Percentiles rank a stretch among this genome's conserved stretches.
Evolutionary conservation across 2,329 filamentous ascomycete genomes (phyloP).

Genomic region (Colletotrichum gloeosporioides): DNA sequence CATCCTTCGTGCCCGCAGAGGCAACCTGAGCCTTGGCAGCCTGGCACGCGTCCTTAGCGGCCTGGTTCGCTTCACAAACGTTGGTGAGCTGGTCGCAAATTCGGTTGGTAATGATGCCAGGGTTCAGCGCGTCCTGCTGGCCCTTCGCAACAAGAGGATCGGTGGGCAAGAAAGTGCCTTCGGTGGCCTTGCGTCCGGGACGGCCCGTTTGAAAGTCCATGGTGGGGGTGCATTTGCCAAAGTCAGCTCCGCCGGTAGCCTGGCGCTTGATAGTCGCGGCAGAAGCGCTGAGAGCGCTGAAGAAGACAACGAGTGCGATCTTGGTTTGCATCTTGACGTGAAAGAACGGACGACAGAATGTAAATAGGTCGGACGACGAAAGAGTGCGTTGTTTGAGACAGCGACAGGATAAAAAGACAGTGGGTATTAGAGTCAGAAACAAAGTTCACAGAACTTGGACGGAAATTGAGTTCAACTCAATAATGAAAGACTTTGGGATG

Average conservation of each 20-base stretch:
- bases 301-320: not conserved
- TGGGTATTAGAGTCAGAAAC: not conserved
- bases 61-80: conserved; percentile 61
- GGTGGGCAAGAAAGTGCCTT: conserved; percentile 64
- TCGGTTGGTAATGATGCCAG: conserved; percentile 67
- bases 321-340: conserved; percentile 3
- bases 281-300: conserved; percentile 6
- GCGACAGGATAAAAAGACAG: not conserved
- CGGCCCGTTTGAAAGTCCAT: conserved; percentile 64
- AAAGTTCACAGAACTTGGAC: conserved; percentile 6
- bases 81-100: conserved; percentile 67
- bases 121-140: conserved; percentile 64
- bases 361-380: not conserved
- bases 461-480: conserved; percentile 3
- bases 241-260: conserved; percentile 43
- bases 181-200: conserved; percentile 51
- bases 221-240: conserved; percentile 53
- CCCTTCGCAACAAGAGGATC: conserved; percentile 60
- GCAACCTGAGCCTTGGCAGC: conserved; percentile 54
- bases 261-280: conserved; percentile 1
- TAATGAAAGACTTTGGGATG: conserved; percentile 1
- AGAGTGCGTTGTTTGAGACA: not conserved
- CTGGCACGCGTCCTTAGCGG: conserved; percentile 54
- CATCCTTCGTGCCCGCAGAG: conserved; percentile 53
- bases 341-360: not conserved